Conservation (phyloP, 371 early-diverging fungal genomes). For the Lichtheimia ornata region DNA sequence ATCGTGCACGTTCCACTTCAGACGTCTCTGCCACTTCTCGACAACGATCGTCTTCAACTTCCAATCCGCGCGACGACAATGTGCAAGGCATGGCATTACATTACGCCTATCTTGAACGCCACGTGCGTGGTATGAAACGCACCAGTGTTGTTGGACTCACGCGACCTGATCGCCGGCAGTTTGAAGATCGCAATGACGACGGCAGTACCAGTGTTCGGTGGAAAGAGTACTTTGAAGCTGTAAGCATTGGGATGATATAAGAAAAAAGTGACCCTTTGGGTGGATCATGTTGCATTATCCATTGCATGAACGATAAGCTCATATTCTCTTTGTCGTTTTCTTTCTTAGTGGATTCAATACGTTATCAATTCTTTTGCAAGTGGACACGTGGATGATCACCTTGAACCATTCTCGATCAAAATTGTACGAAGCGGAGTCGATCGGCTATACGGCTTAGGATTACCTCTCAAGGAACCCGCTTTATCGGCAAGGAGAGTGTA, state of each 20-base stretch:
- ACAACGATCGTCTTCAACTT: not conserved
- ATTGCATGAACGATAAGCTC: not conserved
- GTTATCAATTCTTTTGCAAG: constrained; percentile 32
- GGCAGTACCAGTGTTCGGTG: not conserved
- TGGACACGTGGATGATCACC: constrained; percentile 29
- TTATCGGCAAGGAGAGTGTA: constrained; percentile 25
- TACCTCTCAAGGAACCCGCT: constrained; percentile 29
- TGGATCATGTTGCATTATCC: too few relatives aligned
- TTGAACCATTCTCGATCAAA: constrained; percentile 40
- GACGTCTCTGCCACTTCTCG: not conserved
- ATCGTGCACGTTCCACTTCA: constrained; percentile 6
- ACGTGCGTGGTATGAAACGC: constrained; percentile 10
- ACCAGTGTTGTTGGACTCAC: constrained; percentile 2
- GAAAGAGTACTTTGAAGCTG: constrained; percentile 11
- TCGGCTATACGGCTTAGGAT: constrained; percentile 31
- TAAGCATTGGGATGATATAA: not conserved
- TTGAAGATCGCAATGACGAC: constrained; percentile 8
- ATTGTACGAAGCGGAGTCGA: constrained; percentile 36
- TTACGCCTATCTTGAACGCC: constrained; percentile 7
- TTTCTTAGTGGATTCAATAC: constrained; percentile 29
- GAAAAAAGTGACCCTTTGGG: not conserved
- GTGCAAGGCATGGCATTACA: not conserved
- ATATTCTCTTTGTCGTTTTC: not conserved
- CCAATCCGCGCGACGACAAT: not conserved
- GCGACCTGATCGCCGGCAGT: constrained; percentile 2